Percentiles rank a stretch among this genome's conserved stretches.
These are phyloP conservation scores for Kwoniella dendrophila DNA, from an alignment of 768 basidiomycete genomes.

Conservation along the genomic window DNA sequence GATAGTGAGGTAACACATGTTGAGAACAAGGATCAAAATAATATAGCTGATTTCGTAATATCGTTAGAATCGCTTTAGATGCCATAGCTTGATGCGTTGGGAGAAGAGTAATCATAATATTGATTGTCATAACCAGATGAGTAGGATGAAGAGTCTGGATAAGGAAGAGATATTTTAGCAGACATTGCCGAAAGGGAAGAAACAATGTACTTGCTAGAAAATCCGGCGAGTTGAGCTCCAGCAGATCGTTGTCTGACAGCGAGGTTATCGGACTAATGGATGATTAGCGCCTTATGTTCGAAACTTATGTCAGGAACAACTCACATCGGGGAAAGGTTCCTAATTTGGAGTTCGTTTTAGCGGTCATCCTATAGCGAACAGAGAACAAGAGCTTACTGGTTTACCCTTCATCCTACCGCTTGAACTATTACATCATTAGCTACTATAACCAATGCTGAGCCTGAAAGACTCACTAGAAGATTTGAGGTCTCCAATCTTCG, in stretches of 20 bases:
- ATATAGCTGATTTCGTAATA: not conserved
- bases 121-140: conserved; percentile 17
- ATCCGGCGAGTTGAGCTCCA: conserved; percentile 15
- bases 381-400: conserved; percentile 22
- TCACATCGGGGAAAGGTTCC: conserved; percentile 46
- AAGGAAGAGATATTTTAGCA: conserved; percentile 20
- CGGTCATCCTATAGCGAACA: not conserved
- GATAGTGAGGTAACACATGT: conserved; percentile 13
- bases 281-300: not conserved
- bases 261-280: conserved; percentile 28
- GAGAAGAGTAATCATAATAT: conserved; percentile 29
- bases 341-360: conserved; percentile 12
- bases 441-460: not conserved
- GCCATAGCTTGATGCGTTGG: conserved; percentile 17
- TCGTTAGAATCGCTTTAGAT: conserved; percentile 4
- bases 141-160: conserved; percentile 4
- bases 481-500: conserved; percentile 49
- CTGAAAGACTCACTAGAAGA: conserved; percentile 42
- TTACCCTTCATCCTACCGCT: conserved; percentile 39
- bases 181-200: not conserved
- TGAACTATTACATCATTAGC: conserved; percentile 24
- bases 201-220: conserved; percentile 9
- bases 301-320: not conserved
- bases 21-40: conserved; percentile 21
- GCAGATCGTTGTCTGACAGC: conserved; percentile 17